Evolutionary conservation across 1,139 yeast genomes (phyloP).

Genomic region (Scheffersomyces cryptocercus): DNA sequence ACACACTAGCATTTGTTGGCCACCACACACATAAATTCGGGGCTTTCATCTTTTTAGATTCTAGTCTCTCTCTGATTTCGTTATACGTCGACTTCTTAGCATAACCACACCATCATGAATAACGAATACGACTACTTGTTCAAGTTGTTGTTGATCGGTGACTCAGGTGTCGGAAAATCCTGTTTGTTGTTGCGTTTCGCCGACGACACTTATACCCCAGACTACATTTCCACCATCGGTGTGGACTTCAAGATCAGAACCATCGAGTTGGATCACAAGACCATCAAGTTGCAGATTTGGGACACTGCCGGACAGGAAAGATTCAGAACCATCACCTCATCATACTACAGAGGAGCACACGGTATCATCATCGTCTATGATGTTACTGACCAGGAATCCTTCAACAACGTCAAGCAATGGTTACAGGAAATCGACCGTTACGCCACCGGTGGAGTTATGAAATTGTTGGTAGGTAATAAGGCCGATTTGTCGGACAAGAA

Average conservation of each 20-base stretch:
- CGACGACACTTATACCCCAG: slow-evolving; percentile 96
- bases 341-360: slow-evolving; percentile 98
- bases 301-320: slow-evolving; percentile 99
- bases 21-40: too few species aligned
- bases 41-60: too few species aligned
- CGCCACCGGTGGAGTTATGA: slow-evolving; percentile 97
- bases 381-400: slow-evolving; percentile 96
- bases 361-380: slow-evolving; percentile 98
- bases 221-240: slow-evolving; percentile 95
- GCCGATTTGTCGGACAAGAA: slow-evolving; percentile 93
- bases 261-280: slow-evolving; percentile 93
- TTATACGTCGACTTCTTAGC: too few species aligned
- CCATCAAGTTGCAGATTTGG: slow-evolving; percentile 97
- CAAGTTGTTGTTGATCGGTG: slow-evolving; percentile 91
- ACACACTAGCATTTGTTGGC: too few species aligned
- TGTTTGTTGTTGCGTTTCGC: slow-evolving; percentile 94
- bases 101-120: slow-evolving; percentile 47
- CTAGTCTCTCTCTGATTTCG: too few species aligned
- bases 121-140: slow-evolving; percentile 96
- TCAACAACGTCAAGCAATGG: slow-evolving; percentile 98
- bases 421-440: slow-evolving; percentile 97
- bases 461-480: slow-evolving; percentile 94
- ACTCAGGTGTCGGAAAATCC: slow-evolving; percentile 98
- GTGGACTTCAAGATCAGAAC: slow-evolving; percentile 98
- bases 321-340: slow-evolving; percentile 95